Percentiles rank a stretch among this genome's conserved stretches.
phyloP scores from a whole-genome alignment of 2,329 filamentous ascomycete genomes.

The Fusarium ramigenum region DNA sequence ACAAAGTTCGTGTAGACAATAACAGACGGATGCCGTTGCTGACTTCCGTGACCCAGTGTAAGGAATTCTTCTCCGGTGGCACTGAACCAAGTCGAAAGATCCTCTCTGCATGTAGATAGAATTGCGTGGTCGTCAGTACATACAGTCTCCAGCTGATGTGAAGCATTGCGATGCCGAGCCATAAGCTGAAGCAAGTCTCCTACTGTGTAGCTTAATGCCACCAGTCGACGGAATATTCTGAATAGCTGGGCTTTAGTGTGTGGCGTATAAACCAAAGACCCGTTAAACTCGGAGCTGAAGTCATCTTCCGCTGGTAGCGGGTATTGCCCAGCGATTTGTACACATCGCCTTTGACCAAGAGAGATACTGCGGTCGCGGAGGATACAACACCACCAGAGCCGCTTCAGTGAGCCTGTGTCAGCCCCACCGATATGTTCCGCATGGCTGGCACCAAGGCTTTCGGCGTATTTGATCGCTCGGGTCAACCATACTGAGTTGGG shows the following conservation, averaged over 20 bases:
- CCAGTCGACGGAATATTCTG: neutral
- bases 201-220: neutral
- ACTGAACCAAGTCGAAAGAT: neutral
- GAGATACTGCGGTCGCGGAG: neutral
- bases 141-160: neutral
- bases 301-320: neutral
- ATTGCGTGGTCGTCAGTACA: neutral
- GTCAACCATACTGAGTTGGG: neutral
- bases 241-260: neutral
- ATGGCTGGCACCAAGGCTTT: neutral
- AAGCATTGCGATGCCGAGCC: neutral
- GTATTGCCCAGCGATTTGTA: neutral
- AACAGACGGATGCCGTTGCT: neutral
- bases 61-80: neutral
- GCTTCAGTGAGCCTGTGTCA: neutral
- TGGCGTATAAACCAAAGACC: neutral
- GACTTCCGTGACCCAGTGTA: neutral
- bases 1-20: neutral
- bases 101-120: neutral
- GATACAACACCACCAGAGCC: neutral
- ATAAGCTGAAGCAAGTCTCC: neutral
- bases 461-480: neutral
- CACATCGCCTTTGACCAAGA: neutral
- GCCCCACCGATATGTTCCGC: fast-evolving
- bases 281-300: neutral